phyloP scores from a whole-genome alignment of 2,329 filamentous ascomycete species.

The Pseudocercospora crystallina region DNA sequence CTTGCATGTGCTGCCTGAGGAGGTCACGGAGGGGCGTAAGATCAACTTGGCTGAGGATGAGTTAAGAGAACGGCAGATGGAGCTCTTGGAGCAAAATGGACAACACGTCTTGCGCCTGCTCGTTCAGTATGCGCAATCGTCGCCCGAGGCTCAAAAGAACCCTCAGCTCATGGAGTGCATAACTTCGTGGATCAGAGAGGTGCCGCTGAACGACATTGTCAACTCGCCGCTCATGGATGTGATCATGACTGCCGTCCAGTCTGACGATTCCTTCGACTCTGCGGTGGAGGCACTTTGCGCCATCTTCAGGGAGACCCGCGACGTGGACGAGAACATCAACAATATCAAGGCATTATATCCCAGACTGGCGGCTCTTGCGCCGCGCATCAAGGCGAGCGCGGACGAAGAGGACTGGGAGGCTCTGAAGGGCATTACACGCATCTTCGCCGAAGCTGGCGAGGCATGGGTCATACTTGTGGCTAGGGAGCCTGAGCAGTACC shows the following conservation, averaged over 20 bases:
- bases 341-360: conserved; percentile 83
- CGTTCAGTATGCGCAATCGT: conserved; percentile 88
- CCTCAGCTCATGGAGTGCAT: conserved; percentile 92
- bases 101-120: conserved; percentile 82
- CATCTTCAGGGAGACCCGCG: conserved; percentile 86
- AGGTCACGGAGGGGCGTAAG: conserved; percentile 98
- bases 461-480: conserved; percentile 93
- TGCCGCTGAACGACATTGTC: conserved; percentile 79
- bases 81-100: conserved; percentile 88
- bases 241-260: conserved; percentile 73
- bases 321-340: conserved; percentile 85
- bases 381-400: conserved; percentile 72
- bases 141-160: conserved; percentile 82
- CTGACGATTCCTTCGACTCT: conserved; percentile 77
- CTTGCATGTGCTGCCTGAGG: conserved; percentile 92
- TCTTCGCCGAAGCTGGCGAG: conserved; percentile 91
- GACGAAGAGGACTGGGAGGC: conserved; percentile 80
- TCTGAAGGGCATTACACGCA: conserved; percentile 82
- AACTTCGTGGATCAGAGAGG: conserved; percentile 93
- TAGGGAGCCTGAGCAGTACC: conserved; percentile 77
- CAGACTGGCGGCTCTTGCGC: conserved; percentile 70
- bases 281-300: conserved; percentile 91
- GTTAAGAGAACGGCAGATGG: conserved; percentile 77
- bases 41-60: conserved; percentile 99
- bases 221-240: conserved; percentile 81